Percentiles rank a stretch among this genome's conserved stretches.
These are phyloP conservation scores for Herpetospermum pedunculosum DNA, from an alignment of 306 rosid species.

Conservation along the genomic window DNA sequence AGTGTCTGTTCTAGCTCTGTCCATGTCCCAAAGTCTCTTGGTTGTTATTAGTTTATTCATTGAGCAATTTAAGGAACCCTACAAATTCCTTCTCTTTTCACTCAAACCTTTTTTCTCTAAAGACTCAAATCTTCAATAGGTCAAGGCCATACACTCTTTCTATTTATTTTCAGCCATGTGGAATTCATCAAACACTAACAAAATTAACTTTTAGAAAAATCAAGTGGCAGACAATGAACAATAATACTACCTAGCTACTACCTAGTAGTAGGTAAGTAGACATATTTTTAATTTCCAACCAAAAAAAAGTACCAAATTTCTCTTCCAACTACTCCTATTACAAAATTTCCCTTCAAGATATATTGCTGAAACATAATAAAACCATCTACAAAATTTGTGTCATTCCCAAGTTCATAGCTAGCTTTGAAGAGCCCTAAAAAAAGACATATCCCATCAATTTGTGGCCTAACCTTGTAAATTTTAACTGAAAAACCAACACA, in stretches of 20 bases:
- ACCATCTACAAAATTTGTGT: neutral
- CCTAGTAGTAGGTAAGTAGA: neutral
- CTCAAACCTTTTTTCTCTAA: neutral
- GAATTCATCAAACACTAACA: neutral
- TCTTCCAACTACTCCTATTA: neutral
- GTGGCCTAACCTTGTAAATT: neutral
- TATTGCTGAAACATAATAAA: neutral
- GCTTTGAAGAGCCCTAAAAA: neutral
- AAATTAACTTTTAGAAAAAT: neutral
- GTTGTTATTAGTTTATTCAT: neutral
- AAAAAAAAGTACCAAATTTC: neutral
- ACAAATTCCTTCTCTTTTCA: neutral
- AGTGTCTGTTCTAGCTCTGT: too few relatives aligned
- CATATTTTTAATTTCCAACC: neutral
- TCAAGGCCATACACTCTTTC: neutral
- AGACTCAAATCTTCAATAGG: neutral
- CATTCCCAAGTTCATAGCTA: neutral
- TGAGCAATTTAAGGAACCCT: neutral
- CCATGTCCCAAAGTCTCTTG: neutral
- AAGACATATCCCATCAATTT: neutral
- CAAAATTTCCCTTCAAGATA: neutral
- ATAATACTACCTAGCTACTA: too few relatives aligned
- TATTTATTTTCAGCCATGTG: neutral
- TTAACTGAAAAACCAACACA: neutral
- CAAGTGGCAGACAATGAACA: constrained; percentile 3